Percentiles rank a stretch among this genome's conserved stretches.
These are phyloP conservation scores for Cerioporus squamosus DNA, from an alignment of 1,284 basidiomycete genomes.

Conservation along the genomic window DNA sequence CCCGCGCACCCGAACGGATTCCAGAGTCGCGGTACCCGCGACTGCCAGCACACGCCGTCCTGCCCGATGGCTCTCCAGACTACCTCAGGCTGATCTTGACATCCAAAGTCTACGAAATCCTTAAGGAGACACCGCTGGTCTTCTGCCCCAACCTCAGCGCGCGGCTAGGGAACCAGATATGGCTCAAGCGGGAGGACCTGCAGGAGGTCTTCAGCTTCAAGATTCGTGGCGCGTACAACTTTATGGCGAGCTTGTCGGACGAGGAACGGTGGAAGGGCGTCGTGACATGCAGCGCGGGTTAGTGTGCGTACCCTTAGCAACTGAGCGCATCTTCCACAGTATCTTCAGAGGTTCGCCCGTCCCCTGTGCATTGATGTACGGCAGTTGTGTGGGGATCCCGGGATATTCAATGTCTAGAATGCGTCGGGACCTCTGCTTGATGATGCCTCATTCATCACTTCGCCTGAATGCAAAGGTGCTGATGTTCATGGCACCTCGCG, in stretches of 20 bases:
- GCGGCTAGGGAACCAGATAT: constrained; percentile 91
- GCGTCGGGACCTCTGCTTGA: no score
- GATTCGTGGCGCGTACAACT: constrained; percentile 97
- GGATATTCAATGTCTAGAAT: no score
- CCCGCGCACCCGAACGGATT: constrained; percentile 56
- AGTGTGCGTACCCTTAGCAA: constrained; percentile 55
- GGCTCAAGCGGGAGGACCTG: constrained; percentile 93
- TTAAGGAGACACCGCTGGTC: constrained; percentile 92
- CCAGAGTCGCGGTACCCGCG: constrained; percentile 64
- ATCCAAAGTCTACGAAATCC: constrained; percentile 92
- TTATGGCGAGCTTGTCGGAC: constrained; percentile 90
- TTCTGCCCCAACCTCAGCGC: constrained; percentile 86
- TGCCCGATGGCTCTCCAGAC: constrained; percentile 81
- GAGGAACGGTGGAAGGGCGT: constrained; percentile 98
- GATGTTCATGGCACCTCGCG: no score
- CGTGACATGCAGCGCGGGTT: constrained; percentile 96
- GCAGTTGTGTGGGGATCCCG: no score
- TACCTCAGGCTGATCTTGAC: constrained; percentile 94
- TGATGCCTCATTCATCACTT: no score
- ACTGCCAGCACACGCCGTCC: constrained; percentile 67
- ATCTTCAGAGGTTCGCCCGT: background rate
- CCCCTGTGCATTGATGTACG: constrained; percentile 1
- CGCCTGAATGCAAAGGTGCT: no score
- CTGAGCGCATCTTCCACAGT: constrained; percentile 1
- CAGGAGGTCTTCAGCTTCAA: constrained; percentile 99